Evolutionary conservation across 108 stramenopile species (phyloP), one percentile per base, ranked within the genome.

Genomic region (Nitzschia putrida): DNA sequence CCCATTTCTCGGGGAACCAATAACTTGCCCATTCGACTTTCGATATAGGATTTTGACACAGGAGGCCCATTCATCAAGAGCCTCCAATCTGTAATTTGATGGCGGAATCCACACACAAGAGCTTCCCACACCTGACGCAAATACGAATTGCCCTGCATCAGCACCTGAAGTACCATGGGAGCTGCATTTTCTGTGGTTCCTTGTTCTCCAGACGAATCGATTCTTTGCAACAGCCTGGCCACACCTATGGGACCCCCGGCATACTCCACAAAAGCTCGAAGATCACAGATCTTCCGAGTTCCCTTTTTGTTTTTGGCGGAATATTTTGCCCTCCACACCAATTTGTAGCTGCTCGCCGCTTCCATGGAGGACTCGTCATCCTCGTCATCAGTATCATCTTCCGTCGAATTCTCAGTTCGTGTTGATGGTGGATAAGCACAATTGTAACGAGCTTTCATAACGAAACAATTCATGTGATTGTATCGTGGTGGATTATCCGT

Each of bases 381-480:
- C 3, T 55, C 21, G 1, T 34, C 3, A 59, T 7, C 3, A 2
- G 21, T 16, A 37, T 20, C 39, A 5, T 39, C 40, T 41, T 41
- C 26, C 26, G 20, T 55, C 14, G 5, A 25, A 38, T 51, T 23
- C 11, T 2, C 7, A 26, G 43, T 21, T 10, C 43, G 9, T 12
- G 38, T 14, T n/a, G 58, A 1, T 6, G 61, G 23, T 38, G 29
- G 29, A 16, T 12, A 14, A 42, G 69, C 68, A 64, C 75, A 76
- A 71, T 76, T 76, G 47, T 76, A 76, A 12, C 69, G 58, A 14
- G 75, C 69, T 56, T 76, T 76, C 69, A 76, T 69, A 18, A 69
- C 61, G 38, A 65, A 56, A 57, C 75, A 76, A 24, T 68, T 25
- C 41, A 34, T 8, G 34, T 66, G 65, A 53, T 66, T 51, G 29